A percentile compares a stretch with the other conserved stretches of the same genome.
Evolutionary conservation across 2,329 filamentous ascomycete genomes (phyloP).

Genomic region (Dactylellina leptospora): DNA sequence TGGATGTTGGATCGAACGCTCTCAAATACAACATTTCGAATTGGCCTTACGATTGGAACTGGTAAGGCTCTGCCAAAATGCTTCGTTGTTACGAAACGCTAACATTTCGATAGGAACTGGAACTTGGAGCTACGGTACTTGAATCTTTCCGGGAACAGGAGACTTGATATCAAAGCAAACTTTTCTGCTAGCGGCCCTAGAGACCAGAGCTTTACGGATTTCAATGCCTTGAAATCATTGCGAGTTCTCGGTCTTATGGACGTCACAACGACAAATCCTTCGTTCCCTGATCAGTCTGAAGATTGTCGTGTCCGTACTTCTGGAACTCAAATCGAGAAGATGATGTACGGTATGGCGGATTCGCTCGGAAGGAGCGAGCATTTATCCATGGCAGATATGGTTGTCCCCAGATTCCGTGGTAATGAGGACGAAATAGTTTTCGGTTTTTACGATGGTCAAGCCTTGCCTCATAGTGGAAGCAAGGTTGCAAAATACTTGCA

Average conservation of each 20-base stretch:
- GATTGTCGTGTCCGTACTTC: slow-evolving; percentile 96
- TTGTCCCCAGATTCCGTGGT: slow-evolving; percentile 89
- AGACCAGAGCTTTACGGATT: slow-evolving; percentile 81
- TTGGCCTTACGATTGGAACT: slow-evolving; percentile 99
- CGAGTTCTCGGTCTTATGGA: slow-evolving; percentile 95
- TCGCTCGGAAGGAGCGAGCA: slow-evolving; percentile 92
- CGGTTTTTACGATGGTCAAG: slow-evolving; percentile 95
- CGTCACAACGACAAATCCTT: slow-evolving; percentile 91
- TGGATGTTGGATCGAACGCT: slow-evolving; percentile 93
- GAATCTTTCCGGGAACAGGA: slow-evolving; percentile 95
- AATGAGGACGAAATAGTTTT: slow-evolving; percentile 89
- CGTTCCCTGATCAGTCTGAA: slow-evolving; percentile 92
- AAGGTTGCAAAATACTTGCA: slow-evolving; percentile 97
- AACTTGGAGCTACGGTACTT: slow-evolving; percentile 94
- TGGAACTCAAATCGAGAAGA: slow-evolving; percentile 86
- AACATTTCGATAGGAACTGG: slow-evolving; percentile 71
- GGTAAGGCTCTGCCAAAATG: slow-evolving; percentile 61
- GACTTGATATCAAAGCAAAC: slow-evolving; percentile 84
- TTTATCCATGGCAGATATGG: slow-evolving; percentile 91
- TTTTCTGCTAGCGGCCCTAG: slow-evolving; percentile 76
- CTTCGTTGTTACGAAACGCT: background rate
- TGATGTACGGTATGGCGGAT: slow-evolving; percentile 98
- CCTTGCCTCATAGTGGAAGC: slow-evolving; percentile 86
- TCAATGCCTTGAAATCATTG: slow-evolving; percentile 82
- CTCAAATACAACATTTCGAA: slow-evolving; percentile 99